Evolutionary conservation across 2,329 filamentous ascomycete species (phyloP), one percentile per base, ranked within the genome.

Genomic region (Scytalidium sp.): DNA sequence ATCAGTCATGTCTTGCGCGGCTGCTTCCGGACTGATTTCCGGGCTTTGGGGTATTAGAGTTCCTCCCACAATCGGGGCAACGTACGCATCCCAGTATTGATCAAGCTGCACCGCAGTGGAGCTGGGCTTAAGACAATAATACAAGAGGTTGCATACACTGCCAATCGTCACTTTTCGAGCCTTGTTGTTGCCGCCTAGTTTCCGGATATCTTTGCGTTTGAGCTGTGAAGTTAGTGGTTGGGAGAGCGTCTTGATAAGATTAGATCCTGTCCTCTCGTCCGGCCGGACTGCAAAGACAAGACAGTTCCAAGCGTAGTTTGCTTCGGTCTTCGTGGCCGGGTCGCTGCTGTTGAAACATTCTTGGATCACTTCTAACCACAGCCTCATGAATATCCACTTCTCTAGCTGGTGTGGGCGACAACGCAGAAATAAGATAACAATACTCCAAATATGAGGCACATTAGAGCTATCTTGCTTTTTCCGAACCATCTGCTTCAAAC

Each of bases 361-460:
- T 60, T 96, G 87, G 17, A 96, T 85, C 9, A 96, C 78, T 25
- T 79, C 78, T 7, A 97, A 74, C 88, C 90, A 97, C 5, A 80
- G 75, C 22, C 76, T 79, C 54, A 90, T 83, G 61, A 87, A 81
- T 25, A 85, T 76, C 88, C 93, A 97, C 32, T 72, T 67, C 21
- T 80, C 71, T 64, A 84, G 56, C 73, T 83, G 62, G 74, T 75
- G 56, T 66, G 83, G 68, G 70, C 83, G 70, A 53, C 69, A 74
- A 47, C 87, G 83, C 43, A 97, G 74, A 49, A 96, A 83, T 2
- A 96, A 76, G 6, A 93, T 82, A 2, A 96, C 75, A 29, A 90
- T 81, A 51, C 88, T 87, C 93, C 93, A 97, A 19, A 97, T 89
- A 56, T 91, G 88, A 5, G 94, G 92, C 1, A 96, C 91, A 36